Evolutionary conservation across 805 yeast genomes (phyloP), one percentile per base, ranked within the genome.

Genomic region (Lipomyces sp.): DNA sequence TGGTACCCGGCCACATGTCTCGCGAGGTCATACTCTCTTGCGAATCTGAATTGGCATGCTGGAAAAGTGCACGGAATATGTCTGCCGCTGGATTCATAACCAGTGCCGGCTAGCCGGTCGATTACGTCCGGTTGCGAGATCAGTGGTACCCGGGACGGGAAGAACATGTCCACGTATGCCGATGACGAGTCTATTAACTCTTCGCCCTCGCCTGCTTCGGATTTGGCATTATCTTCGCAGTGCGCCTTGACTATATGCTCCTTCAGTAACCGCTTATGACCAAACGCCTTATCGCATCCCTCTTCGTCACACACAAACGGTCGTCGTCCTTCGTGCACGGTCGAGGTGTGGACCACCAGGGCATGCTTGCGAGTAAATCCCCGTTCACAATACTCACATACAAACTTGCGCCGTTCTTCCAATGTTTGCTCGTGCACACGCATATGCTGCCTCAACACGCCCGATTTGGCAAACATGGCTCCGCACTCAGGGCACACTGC

Each of bases 361-460:
- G 84, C 88, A 11, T 80, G 81, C 65, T 88, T 88, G 69, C 85
- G 86, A 3, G 82, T 81, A 72, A 85, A 89, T 37, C 82, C 78
- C 0, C 79, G 78, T 6, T 78, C 75, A 18, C 76, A 75, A 60
- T 80, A 79, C 1, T 77, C 75, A 77, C 97, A 91, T 64, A 83
- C 83, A 37, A 65, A 65, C 62, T 51, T 57, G 94, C 96, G 90
- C 51, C 86, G 77, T 69, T 83, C 85, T n/a, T 82, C 77, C 11
- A 80, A 67, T 6, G 69, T 55, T 57, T 57, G 62, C 70, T 87
- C 87, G 76, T 92, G 97, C 29, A 86, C 79, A 55, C 82, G 77
- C 92, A 89, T 86, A 75, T 93, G 97, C 80, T 88, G 85, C 18
- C 82, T 78, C 59, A 92, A 77, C 68, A 92, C 95, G 34, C 82